These are phyloP conservation scores for Candida silvatica DNA, from an alignment of 805 yeast genomes.

Conservation along the genomic window DNA sequence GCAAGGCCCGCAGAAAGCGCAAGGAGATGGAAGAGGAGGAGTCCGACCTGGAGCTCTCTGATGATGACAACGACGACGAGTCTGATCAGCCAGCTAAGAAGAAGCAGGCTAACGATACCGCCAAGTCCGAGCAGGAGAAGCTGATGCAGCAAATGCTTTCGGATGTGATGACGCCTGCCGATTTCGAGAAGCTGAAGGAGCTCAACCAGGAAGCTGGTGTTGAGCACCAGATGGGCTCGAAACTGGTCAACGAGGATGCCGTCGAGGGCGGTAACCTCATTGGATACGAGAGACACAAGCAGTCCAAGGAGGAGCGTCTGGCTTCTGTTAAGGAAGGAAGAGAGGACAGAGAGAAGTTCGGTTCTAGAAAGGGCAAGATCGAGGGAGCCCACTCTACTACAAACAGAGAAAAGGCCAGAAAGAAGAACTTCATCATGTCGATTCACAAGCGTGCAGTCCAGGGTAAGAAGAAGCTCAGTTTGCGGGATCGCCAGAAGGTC, in stretches of 20 bases:
- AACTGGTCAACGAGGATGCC: slow-evolving; percentile 61
- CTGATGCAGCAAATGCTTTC: slow-evolving; percentile 46
- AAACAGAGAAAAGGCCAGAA: slow-evolving; percentile 90
- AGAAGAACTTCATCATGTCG: slow-evolving; percentile 99
- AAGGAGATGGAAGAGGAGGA: slow-evolving; percentile 26
- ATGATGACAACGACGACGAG: slow-evolving; percentile 29
- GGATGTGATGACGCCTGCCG: slow-evolving; percentile 87
- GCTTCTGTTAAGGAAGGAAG: slow-evolving; percentile 85
- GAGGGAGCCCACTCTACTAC: slow-evolving; percentile 83
- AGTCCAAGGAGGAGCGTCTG: slow-evolving; percentile 81
- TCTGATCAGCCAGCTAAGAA: slow-evolving; percentile 21
- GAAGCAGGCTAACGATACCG: slow-evolving; percentile 8
- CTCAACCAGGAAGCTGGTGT: slow-evolving; percentile 79
- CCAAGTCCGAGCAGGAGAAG: slow-evolving; percentile 29
- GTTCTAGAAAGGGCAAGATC: slow-evolving; percentile 77
- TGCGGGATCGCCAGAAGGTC: slow-evolving; percentile 84
- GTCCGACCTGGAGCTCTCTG: slow-evolving; percentile 45
- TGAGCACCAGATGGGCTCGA: slow-evolving; percentile 61
- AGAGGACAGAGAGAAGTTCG: slow-evolving; percentile 86
- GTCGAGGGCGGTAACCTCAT: slow-evolving; percentile 74
- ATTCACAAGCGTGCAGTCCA: slow-evolving; percentile 91
- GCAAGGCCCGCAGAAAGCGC: slow-evolving; percentile 21
- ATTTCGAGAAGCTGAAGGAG: slow-evolving; percentile 91
- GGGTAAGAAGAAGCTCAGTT: slow-evolving; percentile 85
- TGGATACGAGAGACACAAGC: slow-evolving; percentile 78